Conservation (phyloP, 2,329 filamentous ascomycete species). For the Penicillium italicum region DNA sequence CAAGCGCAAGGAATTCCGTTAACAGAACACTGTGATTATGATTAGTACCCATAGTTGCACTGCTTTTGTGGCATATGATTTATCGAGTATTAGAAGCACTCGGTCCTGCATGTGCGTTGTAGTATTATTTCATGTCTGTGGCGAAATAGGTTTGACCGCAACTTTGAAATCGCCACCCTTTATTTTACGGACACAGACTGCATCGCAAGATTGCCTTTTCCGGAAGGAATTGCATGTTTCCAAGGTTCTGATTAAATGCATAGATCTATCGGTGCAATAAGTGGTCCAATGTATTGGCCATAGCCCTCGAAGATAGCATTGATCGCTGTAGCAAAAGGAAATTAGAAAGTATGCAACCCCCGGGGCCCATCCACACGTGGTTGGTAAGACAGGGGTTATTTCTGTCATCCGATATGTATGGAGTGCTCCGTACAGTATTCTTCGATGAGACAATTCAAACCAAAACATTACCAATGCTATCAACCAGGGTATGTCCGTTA, state of each 20-base stretch:
- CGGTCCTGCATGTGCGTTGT: background rate
- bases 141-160: conserved; percentile 28
- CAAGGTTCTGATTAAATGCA: background rate
- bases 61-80: background rate
- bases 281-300: background rate
- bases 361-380: conserved; percentile 6
- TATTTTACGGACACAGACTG: background rate
- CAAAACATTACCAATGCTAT: background rate
- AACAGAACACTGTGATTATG: background rate
- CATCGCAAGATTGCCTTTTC: background rate
- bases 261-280: background rate
- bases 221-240: background rate
- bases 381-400: background rate
- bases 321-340: background rate
- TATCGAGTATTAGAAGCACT: background rate
- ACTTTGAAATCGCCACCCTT: conserved; percentile 24
- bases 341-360: background rate
- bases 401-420: background rate
- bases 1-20: background rate
- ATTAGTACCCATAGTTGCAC: background rate
- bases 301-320: background rate
- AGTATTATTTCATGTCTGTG: conserved; percentile 7
- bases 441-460: background rate
- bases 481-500: background rate
- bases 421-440: background rate